These are phyloP conservation scores for Mucor lusitanicus DNA, from an alignment of 371 early-diverging fungal genomes.

Conservation along the genomic window DNA sequence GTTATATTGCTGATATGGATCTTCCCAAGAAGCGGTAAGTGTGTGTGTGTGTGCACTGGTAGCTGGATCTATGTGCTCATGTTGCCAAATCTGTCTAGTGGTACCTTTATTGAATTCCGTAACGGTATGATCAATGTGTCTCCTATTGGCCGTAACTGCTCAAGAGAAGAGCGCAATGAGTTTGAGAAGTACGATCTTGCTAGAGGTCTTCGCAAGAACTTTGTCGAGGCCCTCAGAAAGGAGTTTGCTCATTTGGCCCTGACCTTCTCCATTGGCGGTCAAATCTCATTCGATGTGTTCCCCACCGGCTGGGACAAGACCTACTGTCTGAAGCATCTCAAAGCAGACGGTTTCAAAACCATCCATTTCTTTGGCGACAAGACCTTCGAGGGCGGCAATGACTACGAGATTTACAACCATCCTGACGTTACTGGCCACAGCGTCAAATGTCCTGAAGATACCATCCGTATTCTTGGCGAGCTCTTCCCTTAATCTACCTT, in stretches of 20 bases:
- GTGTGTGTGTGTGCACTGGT: not conserved
- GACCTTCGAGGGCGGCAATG: constrained; percentile 98
- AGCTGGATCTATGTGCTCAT: not conserved
- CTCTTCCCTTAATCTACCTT: constrained; percentile 60
- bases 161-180: constrained; percentile 89
- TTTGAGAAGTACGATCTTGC: constrained; percentile 94
- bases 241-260: constrained; percentile 90
- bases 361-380: constrained; percentile 99
- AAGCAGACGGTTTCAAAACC: constrained; percentile 84
- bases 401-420: constrained; percentile 97
- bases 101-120: constrained; percentile 99
- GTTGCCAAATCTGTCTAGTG: constrained; percentile 55
- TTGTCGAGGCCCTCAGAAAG: constrained; percentile 84
- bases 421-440: constrained; percentile 85
- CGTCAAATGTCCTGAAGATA: constrained; percentile 92
- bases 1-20: constrained; percentile 95
- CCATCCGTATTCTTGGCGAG: constrained; percentile 83
- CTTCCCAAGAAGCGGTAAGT: constrained; percentile 92
- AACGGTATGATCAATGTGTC: constrained; percentile 99
- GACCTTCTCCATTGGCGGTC: constrained; percentile 98
- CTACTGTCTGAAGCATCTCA: constrained; percentile 95
- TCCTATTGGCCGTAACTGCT: constrained; percentile 99
- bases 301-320: constrained; percentile 99
- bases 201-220: constrained; percentile 79
- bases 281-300: constrained; percentile 99